Percentiles rank a stretch among this genome's conserved stretches.
phyloP scores from a whole-genome alignment of 1,284 basidiomycete genomes.

The Boletus albobrunnescens region DNA sequence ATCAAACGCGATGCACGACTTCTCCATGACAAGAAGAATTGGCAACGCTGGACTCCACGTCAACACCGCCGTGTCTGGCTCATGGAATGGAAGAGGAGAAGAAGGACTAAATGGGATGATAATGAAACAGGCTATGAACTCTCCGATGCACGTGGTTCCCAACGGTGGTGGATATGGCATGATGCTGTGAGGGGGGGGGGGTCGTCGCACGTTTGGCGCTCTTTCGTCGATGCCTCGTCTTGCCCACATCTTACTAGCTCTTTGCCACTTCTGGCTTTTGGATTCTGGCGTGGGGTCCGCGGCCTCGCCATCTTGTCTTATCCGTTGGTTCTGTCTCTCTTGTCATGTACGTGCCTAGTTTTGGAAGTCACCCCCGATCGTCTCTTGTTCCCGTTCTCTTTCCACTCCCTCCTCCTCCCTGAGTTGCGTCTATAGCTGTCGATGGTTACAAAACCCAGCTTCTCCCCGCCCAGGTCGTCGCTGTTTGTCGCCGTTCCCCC shows the following conservation, averaged over 20 bases:
- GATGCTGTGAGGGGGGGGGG: slow-evolving; percentile 39
- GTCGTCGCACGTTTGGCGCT: slow-evolving; percentile 8
- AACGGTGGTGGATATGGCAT: slow-evolving; percentile 37
- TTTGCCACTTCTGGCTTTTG: slow-evolving; percentile 10
- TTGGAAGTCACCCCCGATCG: slow-evolving; percentile 6
- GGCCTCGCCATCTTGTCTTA: slow-evolving; percentile 8
- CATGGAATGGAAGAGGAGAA: slow-evolving; percentile 28
- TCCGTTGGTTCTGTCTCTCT: slow-evolving; percentile 14
- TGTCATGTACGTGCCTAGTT: slow-evolving; percentile 12
- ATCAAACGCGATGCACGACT: slow-evolving; percentile 28
- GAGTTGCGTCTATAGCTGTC: slow-evolving; percentile 14
- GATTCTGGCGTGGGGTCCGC: slow-evolving; percentile 12
- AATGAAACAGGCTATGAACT: slow-evolving; percentile 32
- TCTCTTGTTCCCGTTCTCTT: slow-evolving; percentile 9
- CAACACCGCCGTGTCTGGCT: slow-evolving; percentile 24
- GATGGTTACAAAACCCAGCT: slow-evolving; percentile 11
- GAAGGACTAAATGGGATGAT: slow-evolving; percentile 34
- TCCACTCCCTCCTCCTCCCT: slow-evolving; percentile 2
- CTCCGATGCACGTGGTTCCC: slow-evolving; percentile 38
- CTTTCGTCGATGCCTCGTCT: slow-evolving; percentile 8
- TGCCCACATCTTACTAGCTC: slow-evolving; percentile 12
- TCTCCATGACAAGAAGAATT: slow-evolving; percentile 24
- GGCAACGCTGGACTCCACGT: slow-evolving; percentile 20
- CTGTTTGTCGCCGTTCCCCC: slow-evolving; percentile 1
- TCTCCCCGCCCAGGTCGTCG: neutral